Base-by-base conservation (phyloP, 2,329 filamentous ascomycete species). In the Penicillium oxalicum region DNA sequence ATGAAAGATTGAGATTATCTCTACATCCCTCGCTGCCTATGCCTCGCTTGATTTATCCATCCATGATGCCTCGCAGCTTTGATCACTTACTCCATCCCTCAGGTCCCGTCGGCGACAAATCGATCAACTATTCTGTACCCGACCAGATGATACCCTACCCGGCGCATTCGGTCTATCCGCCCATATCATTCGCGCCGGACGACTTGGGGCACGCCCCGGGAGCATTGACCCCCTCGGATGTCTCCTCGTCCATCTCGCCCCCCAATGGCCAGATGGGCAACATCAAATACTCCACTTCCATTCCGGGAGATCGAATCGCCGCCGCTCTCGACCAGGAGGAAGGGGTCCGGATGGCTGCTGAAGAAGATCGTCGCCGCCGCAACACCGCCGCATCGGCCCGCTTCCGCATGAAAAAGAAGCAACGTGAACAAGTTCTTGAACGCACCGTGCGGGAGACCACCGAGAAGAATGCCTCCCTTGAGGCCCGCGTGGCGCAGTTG, bases 341-440 rank as follows among this genome's bases (percentile, higher is more conserved):
- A 54, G 76, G 81, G 35, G 84, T 85, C 9, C 84, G 87, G 35
- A 58, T 83, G 5, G 86, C 86, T 9, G 88, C 88, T 24, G 89
- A 95, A 69, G 89, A 95, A 70, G 89, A 95, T 68, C 94, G 94
- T 74, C 85, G 89, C 43, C 83, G 88, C 50, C 83, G 89, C 55
- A 95, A 95, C 73, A 94, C 90, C 2, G 89, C 89, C 29, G 89
- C 89, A 47, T 90, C 85, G 57, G 89, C 89, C 13, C 86, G 89
- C 43, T 95, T 95, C 78, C 86, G 89, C 51, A 83, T 93, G 66
- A 95, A 95, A 82, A 95, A 95, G 84, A 95, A 95, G 81, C 88
- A 93, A 73, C 85, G 89, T 44, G 89, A 95, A 74, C 87, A 91
- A 69, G 86, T 87, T 7, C 81, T 94, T 45, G 88, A 91, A 70